Evolutionary conservation across 306 rosid species (phyloP).

Genomic region (Vigna radiata): DNA sequence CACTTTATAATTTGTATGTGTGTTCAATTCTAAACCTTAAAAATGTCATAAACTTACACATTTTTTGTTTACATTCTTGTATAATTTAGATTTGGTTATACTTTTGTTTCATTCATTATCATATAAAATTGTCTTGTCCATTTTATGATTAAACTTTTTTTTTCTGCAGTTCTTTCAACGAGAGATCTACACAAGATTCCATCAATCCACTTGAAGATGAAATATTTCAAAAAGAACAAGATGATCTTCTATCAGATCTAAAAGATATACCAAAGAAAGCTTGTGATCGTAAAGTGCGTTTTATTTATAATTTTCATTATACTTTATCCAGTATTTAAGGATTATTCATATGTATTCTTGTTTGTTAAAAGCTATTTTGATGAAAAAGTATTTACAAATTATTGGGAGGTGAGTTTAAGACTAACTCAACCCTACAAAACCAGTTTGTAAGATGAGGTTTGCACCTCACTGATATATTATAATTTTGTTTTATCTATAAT

Average conservation of each 20-base stretch:
- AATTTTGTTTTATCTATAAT: too few relatives aligned
- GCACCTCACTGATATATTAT: too few relatives aligned
- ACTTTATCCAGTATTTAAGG: too few relatives aligned
- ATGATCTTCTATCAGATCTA: conserved; percentile 85
- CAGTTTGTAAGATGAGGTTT: too few relatives aligned
- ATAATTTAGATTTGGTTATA: neutral
- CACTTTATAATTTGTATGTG: conserved; percentile 23
- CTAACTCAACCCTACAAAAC: too few relatives aligned
- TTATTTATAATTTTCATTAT: neutral
- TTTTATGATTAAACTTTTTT: neutral
- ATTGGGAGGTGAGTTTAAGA: too few relatives aligned
- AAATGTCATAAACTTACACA: too few relatives aligned
- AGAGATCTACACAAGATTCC: conserved; percentile 64
- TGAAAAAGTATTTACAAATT: too few relatives aligned
- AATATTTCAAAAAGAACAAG: conserved; percentile 91
- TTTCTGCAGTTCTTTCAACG: conserved; percentile 85
- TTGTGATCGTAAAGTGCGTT: conserved; percentile 89
- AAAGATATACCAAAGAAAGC: conserved; percentile 96
- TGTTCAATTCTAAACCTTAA: too few relatives aligned
- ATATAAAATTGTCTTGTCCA: neutral
- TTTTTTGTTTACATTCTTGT: neutral
- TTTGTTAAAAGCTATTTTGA: too few relatives aligned
- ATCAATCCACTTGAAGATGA: conserved; percentile 74
- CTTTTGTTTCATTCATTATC: neutral
- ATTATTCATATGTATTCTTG: too few relatives aligned